Percentiles rank a stretch among this genome's conserved stretches.
Conservation (phyloP, 441 rosid species). For the Gossypium lobatum region DNA sequence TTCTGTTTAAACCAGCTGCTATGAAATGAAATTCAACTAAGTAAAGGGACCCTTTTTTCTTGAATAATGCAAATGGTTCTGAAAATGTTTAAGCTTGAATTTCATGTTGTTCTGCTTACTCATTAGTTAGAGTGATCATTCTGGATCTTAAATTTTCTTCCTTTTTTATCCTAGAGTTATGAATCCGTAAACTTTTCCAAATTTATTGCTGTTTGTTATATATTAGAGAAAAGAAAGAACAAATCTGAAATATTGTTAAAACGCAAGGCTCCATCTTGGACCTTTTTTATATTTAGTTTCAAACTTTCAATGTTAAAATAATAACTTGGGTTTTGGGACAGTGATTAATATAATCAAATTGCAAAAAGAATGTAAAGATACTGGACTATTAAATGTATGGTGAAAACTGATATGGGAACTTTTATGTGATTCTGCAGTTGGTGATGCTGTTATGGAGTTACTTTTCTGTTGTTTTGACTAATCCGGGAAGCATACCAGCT, state of each 20-base stretch:
- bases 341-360: background rate
- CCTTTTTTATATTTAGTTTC: background rate
- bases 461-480: slow-evolving; percentile 73
- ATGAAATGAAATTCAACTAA: background rate
- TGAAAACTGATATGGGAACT: slow-evolving; percentile 7
- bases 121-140: background rate
- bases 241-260: background rate
- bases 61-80: background rate
- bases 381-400: background rate
- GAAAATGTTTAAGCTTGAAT: background rate
- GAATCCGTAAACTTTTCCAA: background rate
- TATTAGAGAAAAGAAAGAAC: background rate
- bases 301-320: background rate
- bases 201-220: background rate
- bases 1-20: background rate
- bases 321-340: background rate
- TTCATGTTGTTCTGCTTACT: background rate
- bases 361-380: background rate
- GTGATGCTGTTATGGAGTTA: slow-evolving; percentile 84
- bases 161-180: background rate
- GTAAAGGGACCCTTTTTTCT: background rate
- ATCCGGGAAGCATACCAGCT: slow-evolving; percentile 75
- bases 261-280: background rate
- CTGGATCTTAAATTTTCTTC: slow-evolving; percentile 8
- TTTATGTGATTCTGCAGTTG: slow-evolving; percentile 40